A percentile compares a stretch with the other conserved stretches of the same genome.
Evolutionary conservation across 805 yeast genomes (phyloP).

Genomic region (Ogataea paradorogensis): DNA sequence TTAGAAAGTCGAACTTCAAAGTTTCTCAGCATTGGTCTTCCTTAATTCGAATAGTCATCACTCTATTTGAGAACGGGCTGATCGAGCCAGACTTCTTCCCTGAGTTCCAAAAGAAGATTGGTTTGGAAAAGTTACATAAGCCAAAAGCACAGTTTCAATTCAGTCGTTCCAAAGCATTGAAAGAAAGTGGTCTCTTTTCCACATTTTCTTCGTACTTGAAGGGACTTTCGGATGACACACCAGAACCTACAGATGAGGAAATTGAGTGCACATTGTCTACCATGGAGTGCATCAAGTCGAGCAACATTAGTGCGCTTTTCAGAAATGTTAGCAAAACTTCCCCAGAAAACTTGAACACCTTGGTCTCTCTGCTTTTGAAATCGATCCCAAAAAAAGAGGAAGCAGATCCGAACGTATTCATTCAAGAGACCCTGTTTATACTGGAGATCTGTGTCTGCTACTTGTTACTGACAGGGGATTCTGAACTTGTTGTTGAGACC

Average conservation of each 20-base stretch:
- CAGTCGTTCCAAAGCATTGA: slow-evolving; percentile 59
- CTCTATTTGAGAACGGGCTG: slow-evolving; percentile 69
- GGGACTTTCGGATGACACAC: slow-evolving; percentile 79
- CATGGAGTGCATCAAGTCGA: slow-evolving; percentile 74
- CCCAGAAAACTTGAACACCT: slow-evolving; percentile 33
- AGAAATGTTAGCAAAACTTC: slow-evolving; percentile 43
- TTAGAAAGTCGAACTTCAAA: slow-evolving; percentile 53
- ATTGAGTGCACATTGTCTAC: slow-evolving; percentile 83
- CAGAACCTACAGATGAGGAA: slow-evolving; percentile 92
- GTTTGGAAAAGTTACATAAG: slow-evolving; percentile 51
- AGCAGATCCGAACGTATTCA: slow-evolving; percentile 26
- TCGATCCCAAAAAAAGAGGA: slow-evolving; percentile 34
- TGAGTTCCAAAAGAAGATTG: slow-evolving; percentile 58
- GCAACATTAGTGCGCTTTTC: slow-evolving; percentile 57
- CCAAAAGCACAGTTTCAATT: slow-evolving; percentile 68
- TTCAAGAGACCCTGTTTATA: slow-evolving; percentile 31
- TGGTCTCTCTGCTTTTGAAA: slow-evolving; percentile 35
- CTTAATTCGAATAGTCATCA: slow-evolving; percentile 56
- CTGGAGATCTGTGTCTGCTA: slow-evolving; percentile 33
- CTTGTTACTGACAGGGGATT: slow-evolving; percentile 28
- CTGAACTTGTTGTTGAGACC: slow-evolving; percentile 22
- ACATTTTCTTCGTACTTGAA: slow-evolving; percentile 90
- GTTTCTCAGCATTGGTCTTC: slow-evolving; percentile 56
- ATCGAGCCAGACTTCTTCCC: slow-evolving; percentile 62
- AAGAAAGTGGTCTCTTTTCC: slow-evolving; percentile 77